Evolutionary conservation across 202 grass and related monocot genomes (phyloP), one percentile per base, ranked within the genome.

Genomic region (Zizania palustris): DNA sequence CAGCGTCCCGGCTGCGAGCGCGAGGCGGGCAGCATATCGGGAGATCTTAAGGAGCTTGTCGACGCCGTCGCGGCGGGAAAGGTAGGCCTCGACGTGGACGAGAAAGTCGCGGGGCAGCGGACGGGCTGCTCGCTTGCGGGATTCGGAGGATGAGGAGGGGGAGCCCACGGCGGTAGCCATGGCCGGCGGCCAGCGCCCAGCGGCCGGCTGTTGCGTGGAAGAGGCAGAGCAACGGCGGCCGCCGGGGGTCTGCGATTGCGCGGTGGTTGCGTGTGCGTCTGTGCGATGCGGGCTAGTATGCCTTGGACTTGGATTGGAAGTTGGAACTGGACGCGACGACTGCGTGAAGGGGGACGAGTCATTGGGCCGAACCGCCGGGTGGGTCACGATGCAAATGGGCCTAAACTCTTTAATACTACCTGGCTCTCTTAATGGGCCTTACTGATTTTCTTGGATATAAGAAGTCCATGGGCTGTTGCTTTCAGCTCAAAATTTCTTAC

Each of bases 31-130:
- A 15, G 95, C 85, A 83, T 98, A 98, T 65, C 96, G 89, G 40
- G 91, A 90, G 80, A 98, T 94, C 91, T 98, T 98, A 67, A 98
- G 95, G 51, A 98, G 87, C 71, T 98, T 98, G 80, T 98, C 95
- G 77, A 98, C 91, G 34, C 95, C 89, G 74, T 98, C 95, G 74
- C 89, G 95, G 65, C 95, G 95, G 15, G 85, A 83, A 45, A 98
- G 87, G 77, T 98, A 94, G 70, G 85, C 89, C 71, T 98, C 95
- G 35, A 98, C 80, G 72, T 98, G 91, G 49, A 82, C 67, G 28
- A 95, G 87, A 83, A 98, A 95, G 64, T 95, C 96, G 11, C 91
- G 87, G 22, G 69, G 75, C 39, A 72, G 79, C 20, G 67, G 38
- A 43, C 7, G 54, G 14, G 82, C 35, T 34, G 83, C 3, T 18